Evolutionary conservation across 805 yeast genomes (phyloP).

Genomic region (Candida endomychidarum): DNA sequence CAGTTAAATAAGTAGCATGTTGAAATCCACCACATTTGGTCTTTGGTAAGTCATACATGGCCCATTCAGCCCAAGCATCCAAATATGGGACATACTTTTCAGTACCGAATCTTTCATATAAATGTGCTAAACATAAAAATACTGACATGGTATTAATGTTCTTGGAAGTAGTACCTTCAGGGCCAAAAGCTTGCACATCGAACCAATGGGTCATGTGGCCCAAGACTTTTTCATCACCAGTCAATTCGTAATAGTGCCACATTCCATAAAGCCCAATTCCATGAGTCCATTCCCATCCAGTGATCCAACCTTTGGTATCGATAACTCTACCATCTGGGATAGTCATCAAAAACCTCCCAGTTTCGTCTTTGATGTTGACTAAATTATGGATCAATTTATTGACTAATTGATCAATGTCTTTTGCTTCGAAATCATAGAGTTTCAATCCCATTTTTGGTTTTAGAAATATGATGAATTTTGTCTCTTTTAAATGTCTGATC

Average conservation of each 20-base stretch:
- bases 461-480: not conserved
- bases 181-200: conserved; percentile 24
- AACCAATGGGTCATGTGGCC: conserved; percentile 28
- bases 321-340: conserved; percentile 32
- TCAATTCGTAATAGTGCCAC: conserved; percentile 34
- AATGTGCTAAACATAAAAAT: conserved; percentile 29
- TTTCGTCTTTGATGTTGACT: conserved; percentile 28
- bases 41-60: conserved; percentile 25
- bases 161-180: conserved; percentile 31
- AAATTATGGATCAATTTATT: conserved; percentile 23
- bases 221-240: conserved; percentile 22
- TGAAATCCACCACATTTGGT: conserved; percentile 36
- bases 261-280: conserved; percentile 38
- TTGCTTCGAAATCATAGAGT: conserved; percentile 16
- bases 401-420: conserved; percentile 17
- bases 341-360: conserved; percentile 28
- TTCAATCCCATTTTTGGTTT: conserved; percentile 16
- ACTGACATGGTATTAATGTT: conserved; percentile 38
- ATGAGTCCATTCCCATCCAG: conserved; percentile 43
- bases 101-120: conserved; percentile 24
- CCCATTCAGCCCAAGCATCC: conserved; percentile 38
- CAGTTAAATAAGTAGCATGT: conserved; percentile 31
- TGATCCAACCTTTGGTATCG: conserved; percentile 38
- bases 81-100: conserved; percentile 25
- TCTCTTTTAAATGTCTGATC: not conserved